phyloP scores from a whole-genome alignment of 1,284 basidiomycete genomes.

The Ustilago curta region DNA sequence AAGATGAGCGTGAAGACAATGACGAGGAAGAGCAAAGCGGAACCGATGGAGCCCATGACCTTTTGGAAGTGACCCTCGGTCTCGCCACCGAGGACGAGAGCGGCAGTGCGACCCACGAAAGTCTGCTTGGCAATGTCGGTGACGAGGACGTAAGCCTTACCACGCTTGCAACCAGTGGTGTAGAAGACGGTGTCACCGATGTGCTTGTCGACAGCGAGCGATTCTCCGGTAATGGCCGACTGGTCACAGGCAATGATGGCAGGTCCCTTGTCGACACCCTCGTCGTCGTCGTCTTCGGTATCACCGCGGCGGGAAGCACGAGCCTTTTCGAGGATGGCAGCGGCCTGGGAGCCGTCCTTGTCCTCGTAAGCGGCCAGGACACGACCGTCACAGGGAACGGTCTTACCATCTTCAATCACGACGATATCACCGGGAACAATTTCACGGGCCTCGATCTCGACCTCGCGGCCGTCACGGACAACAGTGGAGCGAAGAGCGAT shows the following conservation, averaged over 20 bases:
- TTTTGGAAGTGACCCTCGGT: slow-evolving; percentile 73
- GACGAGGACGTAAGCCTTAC: slow-evolving; percentile 73
- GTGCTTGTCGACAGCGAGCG: slow-evolving; percentile 74
- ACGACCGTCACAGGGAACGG: slow-evolving; percentile 74
- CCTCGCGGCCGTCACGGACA: slow-evolving; percentile 72
- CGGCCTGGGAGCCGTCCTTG: slow-evolving; percentile 67
- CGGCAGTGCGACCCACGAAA: slow-evolving; percentile 73
- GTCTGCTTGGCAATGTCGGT: slow-evolving; percentile 72
- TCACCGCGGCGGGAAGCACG: slow-evolving; percentile 61
- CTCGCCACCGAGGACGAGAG: slow-evolving; percentile 70
- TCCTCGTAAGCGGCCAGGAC: slow-evolving; percentile 72
- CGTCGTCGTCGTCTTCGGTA: slow-evolving; percentile 70
- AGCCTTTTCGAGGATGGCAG: slow-evolving; percentile 66
- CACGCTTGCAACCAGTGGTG: slow-evolving; percentile 72
- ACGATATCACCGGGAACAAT: slow-evolving; percentile 74
- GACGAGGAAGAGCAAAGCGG: slow-evolving; percentile 73
- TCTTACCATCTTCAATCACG: slow-evolving; percentile 72
- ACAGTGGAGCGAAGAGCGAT: slow-evolving; percentile 73
- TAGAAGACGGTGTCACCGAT: slow-evolving; percentile 73
- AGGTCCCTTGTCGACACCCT: slow-evolving; percentile 72
- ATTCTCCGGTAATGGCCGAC: slow-evolving; percentile 74
- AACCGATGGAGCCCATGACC: slow-evolving; percentile 73
- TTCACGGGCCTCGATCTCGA: slow-evolving; percentile 74
- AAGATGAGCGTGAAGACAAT: slow-evolving; percentile 72
- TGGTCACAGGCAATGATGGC: slow-evolving; percentile 73